These are phyloP conservation scores for Mycosphaerella sp. DNA, from an alignment of 2,329 filamentous ascomycete species.

Conservation along the genomic window DNA sequence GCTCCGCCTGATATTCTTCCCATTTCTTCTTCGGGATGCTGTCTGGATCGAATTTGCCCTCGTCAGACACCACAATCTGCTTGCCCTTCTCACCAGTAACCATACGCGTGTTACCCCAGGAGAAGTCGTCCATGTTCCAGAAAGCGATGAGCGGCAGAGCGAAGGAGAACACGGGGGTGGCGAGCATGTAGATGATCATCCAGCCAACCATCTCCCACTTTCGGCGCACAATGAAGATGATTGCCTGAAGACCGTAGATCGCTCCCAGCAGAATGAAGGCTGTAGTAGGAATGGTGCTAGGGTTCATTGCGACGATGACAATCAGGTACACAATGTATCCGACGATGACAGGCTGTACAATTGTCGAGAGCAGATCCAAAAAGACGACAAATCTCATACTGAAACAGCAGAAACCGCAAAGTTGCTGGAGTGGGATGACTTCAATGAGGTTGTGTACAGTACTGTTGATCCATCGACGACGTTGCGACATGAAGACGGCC, in stretches of 20 bases:
- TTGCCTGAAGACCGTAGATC: conserved; percentile 89
- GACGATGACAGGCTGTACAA: conserved; percentile 86
- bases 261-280: conserved; percentile 85
- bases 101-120: conserved; percentile 97
- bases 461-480: conserved; percentile 99
- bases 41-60: conserved; percentile 92
- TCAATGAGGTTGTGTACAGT: conserved; percentile 97
- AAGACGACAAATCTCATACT: conserved; percentile 99
- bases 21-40: conserved; percentile 97
- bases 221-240: conserved; percentile 92
- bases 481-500: conserved; percentile 91
- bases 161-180: conserved; percentile 86
- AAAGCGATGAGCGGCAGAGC: conserved; percentile 88
- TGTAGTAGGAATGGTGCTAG: conserved; percentile 66
- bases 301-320: conserved; percentile 58
- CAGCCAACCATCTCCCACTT: conserved; percentile 99
- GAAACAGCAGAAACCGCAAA: conserved; percentile 99
- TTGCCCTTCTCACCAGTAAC: conserved; percentile 90
- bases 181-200: conserved; percentile 94
- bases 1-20: conserved; percentile 97
- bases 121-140: conserved; percentile 99
- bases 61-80: conserved; percentile 88
- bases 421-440: conserved; percentile 83
- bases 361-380: conserved; percentile 81
- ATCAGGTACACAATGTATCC: conserved; percentile 88